These are phyloP conservation scores for Dactylonectria estremocensis DNA, from an alignment of 2,329 filamentous ascomycete genomes.

Conservation along the genomic window DNA sequence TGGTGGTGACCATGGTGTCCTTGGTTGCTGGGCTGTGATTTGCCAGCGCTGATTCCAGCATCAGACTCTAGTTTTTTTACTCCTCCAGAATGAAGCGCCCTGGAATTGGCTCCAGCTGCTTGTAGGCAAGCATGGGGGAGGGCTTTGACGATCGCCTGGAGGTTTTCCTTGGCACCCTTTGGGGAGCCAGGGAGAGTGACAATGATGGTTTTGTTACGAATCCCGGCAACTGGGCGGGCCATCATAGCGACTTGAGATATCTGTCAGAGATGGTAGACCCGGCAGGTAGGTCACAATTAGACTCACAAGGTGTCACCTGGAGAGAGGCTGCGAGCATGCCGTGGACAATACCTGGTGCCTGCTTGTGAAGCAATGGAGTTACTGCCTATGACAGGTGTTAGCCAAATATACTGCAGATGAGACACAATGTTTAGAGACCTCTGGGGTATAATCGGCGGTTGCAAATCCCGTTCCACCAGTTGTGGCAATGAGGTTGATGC, in stretches of 20 bases:
- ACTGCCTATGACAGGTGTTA: conserved; percentile 73
- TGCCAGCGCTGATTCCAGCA: conserved; percentile 71
- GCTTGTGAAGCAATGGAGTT: conserved; percentile 82
- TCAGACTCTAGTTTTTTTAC: conserved; percentile 88
- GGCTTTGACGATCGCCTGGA: conserved; percentile 90
- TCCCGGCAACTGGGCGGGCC: conserved; percentile 92
- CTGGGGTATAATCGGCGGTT: conserved; percentile 86
- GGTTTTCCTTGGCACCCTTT: conserved; percentile 94
- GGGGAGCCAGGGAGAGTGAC: conserved; percentile 94
- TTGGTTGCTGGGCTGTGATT: conserved; percentile 53
- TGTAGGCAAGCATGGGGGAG: conserved; percentile 96
- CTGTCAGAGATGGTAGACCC: conserved; percentile 23
- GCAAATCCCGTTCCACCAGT: conserved; percentile 97
- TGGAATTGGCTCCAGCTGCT: conserved; percentile 86
- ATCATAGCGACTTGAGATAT: conserved; percentile 86
- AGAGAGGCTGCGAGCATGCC: conserved; percentile 92
- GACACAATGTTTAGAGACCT: conserved; percentile 66
- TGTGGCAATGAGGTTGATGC: conserved; percentile 84
- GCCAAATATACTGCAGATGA: no score
- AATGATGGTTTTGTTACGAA: conserved; percentile 85
- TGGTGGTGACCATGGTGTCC: conserved; percentile 68
- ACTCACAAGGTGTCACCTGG: conserved; percentile 89
- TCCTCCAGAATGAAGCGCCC: conserved; percentile 84
- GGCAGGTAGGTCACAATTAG: neutral
- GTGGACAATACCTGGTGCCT: conserved; percentile 93